Evolutionary conservation across 495 filamentous ascomycete species (phyloP), one percentile per base, ranked within the genome.

Genomic region (Xylaria venustula): DNA sequence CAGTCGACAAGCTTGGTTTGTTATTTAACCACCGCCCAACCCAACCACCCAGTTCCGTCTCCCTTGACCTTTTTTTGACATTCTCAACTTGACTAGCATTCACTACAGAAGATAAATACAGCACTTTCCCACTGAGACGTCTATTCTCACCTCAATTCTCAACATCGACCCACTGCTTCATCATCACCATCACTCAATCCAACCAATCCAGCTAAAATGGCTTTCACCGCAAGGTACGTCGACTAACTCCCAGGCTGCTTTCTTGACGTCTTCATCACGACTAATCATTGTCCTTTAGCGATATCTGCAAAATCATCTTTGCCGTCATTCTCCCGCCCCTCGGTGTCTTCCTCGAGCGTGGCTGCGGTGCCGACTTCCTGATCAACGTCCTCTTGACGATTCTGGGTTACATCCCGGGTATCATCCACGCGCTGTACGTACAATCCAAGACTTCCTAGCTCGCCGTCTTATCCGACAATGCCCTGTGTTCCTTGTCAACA

Each of bases 351-450:
- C 85, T 96, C 59, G 89, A 94, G 81, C 86, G 88, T 40, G 92
- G 92, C 71, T 92, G 89, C 78, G 84, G 85, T 73, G 83, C 85
- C 68, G 90, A 95, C 68, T 79, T 96, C 64, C 77, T 90, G 67
- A 92, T 96, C 83, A 96, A 94, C 81, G 86, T 96, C 77, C 81
- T 88, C 64, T 79, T 96, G 71, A 94, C 90, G 49, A 85, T 93
- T 66, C 82, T 97, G 70, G 89, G 88, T 70, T 92, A 87, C 77
- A 81, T 92, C 58, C 89, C 89, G 34, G 89, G 89, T 77, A 83
- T 89, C 67, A 83, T 90, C 64, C 87, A 90, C 71, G 87, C 87
- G 63, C 71, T 89, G 88, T 90, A 71, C 52, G 69, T 71, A 45
- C 36, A 20, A 28, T 40, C 11, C 46, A 14, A n/a, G n/a, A n/a